Evolutionary conservation across 2,329 filamentous ascomycete genomes (phyloP).

Genomic region (Plenodomus lindquistii): DNA sequence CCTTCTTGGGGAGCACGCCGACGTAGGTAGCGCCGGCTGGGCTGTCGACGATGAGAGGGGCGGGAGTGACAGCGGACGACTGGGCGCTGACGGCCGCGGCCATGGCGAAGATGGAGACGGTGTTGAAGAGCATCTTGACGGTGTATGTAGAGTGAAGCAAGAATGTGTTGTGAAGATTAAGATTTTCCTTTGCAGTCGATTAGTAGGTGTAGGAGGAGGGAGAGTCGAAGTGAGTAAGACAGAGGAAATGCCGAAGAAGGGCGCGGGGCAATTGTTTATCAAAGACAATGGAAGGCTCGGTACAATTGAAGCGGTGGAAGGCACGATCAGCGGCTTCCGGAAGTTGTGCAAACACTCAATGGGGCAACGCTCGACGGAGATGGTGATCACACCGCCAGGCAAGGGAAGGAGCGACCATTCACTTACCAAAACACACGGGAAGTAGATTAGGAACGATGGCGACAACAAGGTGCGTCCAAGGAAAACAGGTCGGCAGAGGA

Average conservation of each 20-base stretch:
- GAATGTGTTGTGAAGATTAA: slow-evolving; percentile 9
- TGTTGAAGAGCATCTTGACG: slow-evolving; percentile 36
- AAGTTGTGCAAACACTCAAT: slow-evolving; percentile 6
- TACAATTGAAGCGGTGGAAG: slow-evolving; percentile 5
- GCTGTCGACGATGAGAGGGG: slow-evolving; percentile 43
- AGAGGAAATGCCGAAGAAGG: slow-evolving; percentile 2
- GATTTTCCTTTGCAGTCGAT: slow-evolving; percentile 10
- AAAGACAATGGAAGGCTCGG: neutral
- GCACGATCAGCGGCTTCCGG: slow-evolving; percentile 3
- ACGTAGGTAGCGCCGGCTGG: slow-evolving; percentile 46
- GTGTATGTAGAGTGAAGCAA: slow-evolving; percentile 12
- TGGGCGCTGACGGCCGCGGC: slow-evolving; percentile 36
- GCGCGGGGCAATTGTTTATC: slow-evolving; percentile 4
- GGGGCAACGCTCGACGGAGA: neutral
- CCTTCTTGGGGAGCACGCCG: slow-evolving; percentile 42
- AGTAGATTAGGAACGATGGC: neutral
- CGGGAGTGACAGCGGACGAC: slow-evolving; percentile 29
- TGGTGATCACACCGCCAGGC: slow-evolving; percentile 1
- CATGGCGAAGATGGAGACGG: slow-evolving; percentile 35
- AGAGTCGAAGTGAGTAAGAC: slow-evolving; percentile 2
- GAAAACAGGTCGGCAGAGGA: neutral
- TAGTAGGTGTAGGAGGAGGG: slow-evolving; percentile 10
- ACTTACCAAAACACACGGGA: slow-evolving; percentile 5
- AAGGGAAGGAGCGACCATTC: slow-evolving; percentile 2
- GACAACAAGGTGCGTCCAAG: neutral